Percentiles rank a stretch among this genome's conserved stretches.
phyloP scores from a whole-genome alignment of 768 basidiomycete species.

The Fomitopsis serialis region DNA sequence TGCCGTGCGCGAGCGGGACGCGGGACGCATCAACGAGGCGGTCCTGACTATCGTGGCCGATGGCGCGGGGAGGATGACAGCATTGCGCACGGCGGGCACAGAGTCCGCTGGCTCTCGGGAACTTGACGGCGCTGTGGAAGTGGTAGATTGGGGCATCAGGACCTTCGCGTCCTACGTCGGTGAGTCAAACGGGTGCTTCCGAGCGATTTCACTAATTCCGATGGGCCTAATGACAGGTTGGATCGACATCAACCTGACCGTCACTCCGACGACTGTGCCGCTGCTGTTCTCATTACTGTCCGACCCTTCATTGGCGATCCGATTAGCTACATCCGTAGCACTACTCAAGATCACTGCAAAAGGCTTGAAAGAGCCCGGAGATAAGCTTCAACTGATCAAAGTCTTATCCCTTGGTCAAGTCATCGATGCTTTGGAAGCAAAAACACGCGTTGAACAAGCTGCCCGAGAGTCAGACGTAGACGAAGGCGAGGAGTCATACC shows the following conservation, averaged over 20 bases:
- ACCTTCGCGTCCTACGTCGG: constrained; percentile 94
- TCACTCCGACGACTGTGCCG: constrained; percentile 84
- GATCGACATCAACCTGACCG: constrained; percentile 96
- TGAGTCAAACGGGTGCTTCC: constrained; percentile 38
- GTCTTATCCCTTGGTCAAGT: constrained; percentile 84
- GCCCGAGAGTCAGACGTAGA: constrained; percentile 69
- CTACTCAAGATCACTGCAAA: constrained; percentile 83
- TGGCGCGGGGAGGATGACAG: constrained; percentile 52
- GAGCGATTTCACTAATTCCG: not conserved
- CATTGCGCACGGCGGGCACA: constrained; percentile 42
- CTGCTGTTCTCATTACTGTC: constrained; percentile 81
- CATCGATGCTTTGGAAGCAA: constrained; percentile 72
- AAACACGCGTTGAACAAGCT: constrained; percentile 62
- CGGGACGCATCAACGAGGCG: constrained; percentile 78
- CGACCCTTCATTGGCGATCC: constrained; percentile 71
- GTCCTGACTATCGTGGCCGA: constrained; percentile 81
- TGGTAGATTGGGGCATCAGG: constrained; percentile 88
- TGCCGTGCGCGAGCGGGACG: constrained; percentile 86
- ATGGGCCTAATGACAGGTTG: constrained; percentile 58
- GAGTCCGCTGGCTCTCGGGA: constrained; percentile 42
- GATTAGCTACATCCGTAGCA: constrained; percentile 76
- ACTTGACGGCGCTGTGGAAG: constrained; percentile 58
- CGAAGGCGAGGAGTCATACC: constrained; percentile 83
- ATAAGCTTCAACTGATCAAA: constrained; percentile 86
- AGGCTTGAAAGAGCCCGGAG: constrained; percentile 85